Conservation (phyloP, 345 rosid species). For the Salix koriyanagi region DNA sequence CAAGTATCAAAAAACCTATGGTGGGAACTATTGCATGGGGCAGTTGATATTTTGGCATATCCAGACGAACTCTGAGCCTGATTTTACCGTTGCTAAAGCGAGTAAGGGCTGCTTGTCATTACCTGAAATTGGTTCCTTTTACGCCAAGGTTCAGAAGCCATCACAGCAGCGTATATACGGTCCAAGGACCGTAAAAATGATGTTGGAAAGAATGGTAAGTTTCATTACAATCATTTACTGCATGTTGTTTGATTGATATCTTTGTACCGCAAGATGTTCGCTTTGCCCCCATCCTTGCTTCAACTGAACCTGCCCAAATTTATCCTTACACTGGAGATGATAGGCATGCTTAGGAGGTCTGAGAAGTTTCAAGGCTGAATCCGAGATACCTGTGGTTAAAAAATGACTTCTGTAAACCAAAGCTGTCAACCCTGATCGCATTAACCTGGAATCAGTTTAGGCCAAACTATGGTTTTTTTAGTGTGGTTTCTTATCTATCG, state of each 20-base stretch:
- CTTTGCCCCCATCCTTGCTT: no score
- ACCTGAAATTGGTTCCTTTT: conserved; percentile 84
- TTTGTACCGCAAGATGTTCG: not conserved
- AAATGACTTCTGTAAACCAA: not conserved
- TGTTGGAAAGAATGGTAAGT: conserved; percentile 86
- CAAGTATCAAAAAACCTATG: conserved; percentile 81
- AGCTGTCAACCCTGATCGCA: not conserved
- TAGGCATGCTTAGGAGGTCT: not conserved
- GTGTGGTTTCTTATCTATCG: not conserved
- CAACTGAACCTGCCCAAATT: not conserved
- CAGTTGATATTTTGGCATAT: conserved; percentile 94
- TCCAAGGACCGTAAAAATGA: conserved; percentile 57
- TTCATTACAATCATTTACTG: not conserved
- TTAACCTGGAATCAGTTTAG: not conserved
- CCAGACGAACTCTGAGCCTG: conserved; percentile 81
- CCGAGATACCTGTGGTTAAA: not conserved
- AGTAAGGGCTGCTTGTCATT: conserved; percentile 86
- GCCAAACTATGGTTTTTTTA: not conserved
- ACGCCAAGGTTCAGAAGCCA: conserved; percentile 77
- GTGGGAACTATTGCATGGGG: conserved; percentile 92
- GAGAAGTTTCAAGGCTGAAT: not conserved
- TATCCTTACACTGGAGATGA: not conserved
- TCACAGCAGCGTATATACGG: conserved; percentile 83
- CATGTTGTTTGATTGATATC: not conserved
- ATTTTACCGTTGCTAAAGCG: conserved; percentile 59